Percentiles rank a stretch among this genome's conserved stretches.
Conservation (phyloP, 345 rosid species). For the Gossypium rotundifolium region DNA sequence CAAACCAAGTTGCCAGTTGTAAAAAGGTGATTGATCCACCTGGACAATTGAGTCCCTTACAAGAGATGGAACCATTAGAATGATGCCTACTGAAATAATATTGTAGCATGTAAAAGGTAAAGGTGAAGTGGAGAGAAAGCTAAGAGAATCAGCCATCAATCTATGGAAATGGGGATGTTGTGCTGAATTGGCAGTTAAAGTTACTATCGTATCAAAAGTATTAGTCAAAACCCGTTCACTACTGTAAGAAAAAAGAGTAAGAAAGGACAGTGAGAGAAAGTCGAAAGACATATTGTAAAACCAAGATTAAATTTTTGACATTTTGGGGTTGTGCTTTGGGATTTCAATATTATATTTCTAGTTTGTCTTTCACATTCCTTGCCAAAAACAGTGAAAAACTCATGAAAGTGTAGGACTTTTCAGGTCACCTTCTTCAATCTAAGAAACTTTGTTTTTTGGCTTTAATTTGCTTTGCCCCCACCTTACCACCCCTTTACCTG, state of each 20-base stretch:
- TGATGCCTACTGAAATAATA: slow-evolving; percentile 14
- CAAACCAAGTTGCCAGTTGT: slow-evolving; percentile 29
- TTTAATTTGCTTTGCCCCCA: slow-evolving; percentile 33
- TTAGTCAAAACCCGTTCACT: slow-evolving; percentile 13
- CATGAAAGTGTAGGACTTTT: slow-evolving; percentile 53
- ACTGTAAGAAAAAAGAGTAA: not conserved
- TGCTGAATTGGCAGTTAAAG: slow-evolving; percentile 16
- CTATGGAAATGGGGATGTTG: slow-evolving; percentile 13
- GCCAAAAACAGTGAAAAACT: slow-evolving; percentile 53
- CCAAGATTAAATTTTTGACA: slow-evolving; percentile 7
- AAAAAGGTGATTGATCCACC: slow-evolving; percentile 15
- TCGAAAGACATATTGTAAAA: not conserved
- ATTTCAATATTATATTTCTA: slow-evolving; percentile 18
- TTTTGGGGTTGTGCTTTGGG: slow-evolving; percentile 11
- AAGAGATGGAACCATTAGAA: slow-evolving; percentile 26
- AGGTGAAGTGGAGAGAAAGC: not conserved
- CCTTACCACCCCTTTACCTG: slow-evolving; percentile 7
- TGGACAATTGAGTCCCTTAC: slow-evolving; percentile 35
- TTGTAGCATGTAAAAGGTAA: slow-evolving; percentile 11
- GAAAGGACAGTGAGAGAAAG: not conserved
- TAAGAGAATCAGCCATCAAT: not conserved
- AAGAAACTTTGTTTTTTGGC: slow-evolving; percentile 12
- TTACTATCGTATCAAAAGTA: not conserved
- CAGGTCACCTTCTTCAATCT: slow-evolving; percentile 48
- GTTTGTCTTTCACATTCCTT: slow-evolving; percentile 22